Percentiles rank a stretch among this genome's conserved stretches.
Evolutionary conservation across 2,329 filamentous ascomycete species (phyloP).

Genomic region (Aspergillus hortae): DNA sequence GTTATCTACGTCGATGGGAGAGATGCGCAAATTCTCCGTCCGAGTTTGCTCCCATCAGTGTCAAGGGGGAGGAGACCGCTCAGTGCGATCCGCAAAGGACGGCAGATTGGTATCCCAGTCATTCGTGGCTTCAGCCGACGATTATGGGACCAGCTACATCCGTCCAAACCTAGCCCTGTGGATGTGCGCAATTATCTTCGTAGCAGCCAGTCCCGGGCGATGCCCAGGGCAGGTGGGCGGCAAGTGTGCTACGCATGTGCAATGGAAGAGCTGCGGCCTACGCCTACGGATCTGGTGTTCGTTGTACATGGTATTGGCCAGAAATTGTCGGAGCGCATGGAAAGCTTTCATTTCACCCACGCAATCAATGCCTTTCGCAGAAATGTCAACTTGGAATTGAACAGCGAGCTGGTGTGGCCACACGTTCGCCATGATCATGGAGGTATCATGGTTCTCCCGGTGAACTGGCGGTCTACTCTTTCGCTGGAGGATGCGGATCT

Average conservation of each 20-base stretch:
- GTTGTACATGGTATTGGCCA: conserved; percentile 96
- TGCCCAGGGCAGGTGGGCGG: conserved; percentile 17
- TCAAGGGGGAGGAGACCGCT: conserved; percentile 81
- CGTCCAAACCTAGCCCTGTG: conserved; percentile 42
- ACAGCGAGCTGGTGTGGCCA: conserved; percentile 67
- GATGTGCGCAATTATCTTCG: conserved; percentile 42
- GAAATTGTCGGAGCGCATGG: conserved; percentile 89
- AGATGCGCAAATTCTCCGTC: conserved; percentile 81
- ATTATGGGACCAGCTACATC: conserved; percentile 71
- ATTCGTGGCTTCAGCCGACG: conserved; percentile 80
- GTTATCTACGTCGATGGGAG: conserved; percentile 79
- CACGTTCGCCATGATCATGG: conserved; percentile 74
- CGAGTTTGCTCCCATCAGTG: conserved; percentile 76
- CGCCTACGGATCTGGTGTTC: conserved; percentile 81
- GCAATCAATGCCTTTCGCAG: conserved; percentile 87
- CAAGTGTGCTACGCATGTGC: conserved; percentile 54
- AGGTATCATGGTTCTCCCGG: conserved; percentile 87
- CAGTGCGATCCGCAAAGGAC: conserved; percentile 77
- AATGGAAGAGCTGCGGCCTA: conserved; percentile 60
- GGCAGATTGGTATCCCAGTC: conserved; percentile 80
- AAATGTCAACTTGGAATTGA: conserved; percentile 79
- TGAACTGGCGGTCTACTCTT: conserved; percentile 90
- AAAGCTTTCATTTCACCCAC: conserved; percentile 96
- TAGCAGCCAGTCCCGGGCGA: conserved; percentile 33
- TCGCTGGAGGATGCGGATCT: conserved; percentile 78